Percentiles rank a stretch among this genome's conserved stretches.
phyloP scores from a whole-genome alignment of 2,329 filamentous ascomycete genomes.

The Trichophyton rubrum region DNA sequence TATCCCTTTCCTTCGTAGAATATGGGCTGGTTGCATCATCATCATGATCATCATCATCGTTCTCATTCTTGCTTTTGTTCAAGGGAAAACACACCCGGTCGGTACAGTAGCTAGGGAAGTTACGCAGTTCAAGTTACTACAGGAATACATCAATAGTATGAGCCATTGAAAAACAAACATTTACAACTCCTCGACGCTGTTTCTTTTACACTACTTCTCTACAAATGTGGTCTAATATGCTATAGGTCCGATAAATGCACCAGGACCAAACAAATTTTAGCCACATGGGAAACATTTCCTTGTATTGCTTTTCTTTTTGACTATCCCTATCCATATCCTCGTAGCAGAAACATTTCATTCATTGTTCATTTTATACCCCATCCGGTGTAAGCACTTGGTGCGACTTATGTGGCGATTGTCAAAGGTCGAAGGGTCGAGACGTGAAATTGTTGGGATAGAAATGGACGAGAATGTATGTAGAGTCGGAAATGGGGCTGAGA shows the following conservation, averaged over 20 bases:
- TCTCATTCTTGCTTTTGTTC: not conserved
- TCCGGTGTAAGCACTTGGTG: not conserved
- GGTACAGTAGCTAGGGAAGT: not conserved
- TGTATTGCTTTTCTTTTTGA: not conserved
- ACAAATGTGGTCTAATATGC: constrained; percentile 3
- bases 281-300: not conserved
- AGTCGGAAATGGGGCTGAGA: constrained; percentile 20
- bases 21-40: not conserved
- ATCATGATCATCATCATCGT: too few species aligned
- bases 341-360: not conserved
- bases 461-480: too few species aligned
- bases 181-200: not conserved
- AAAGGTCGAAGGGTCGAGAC: too few species aligned
- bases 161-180: not conserved
- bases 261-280: constrained; percentile 3
- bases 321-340: not conserved
- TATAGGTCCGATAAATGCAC: not conserved
- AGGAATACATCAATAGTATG: not conserved
- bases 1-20: not conserved
- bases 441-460: too few species aligned
- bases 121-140: not conserved
- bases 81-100: not conserved
- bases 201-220: not conserved
- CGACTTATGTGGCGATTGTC: too few species aligned
- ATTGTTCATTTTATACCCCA: not conserved